These are phyloP conservation scores for Coniochaeta sp. DNA, from an alignment of 2,329 filamentous ascomycete genomes.

Conservation along the genomic window DNA sequence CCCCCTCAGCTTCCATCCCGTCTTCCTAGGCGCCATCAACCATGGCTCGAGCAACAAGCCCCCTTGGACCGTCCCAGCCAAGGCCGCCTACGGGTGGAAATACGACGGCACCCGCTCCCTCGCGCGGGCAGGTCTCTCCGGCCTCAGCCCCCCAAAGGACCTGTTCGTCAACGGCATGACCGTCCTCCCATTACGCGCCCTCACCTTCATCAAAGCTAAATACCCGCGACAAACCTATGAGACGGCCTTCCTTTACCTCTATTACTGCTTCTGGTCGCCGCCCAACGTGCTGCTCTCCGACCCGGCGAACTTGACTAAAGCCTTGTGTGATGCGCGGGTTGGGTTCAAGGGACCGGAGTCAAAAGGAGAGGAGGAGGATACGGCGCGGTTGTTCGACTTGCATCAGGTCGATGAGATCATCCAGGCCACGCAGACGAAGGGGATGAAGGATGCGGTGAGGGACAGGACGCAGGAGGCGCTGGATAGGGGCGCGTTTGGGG, in stretches of 20 bases:
- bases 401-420: constrained; percentile 51
- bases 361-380: constrained; percentile 1
- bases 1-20: constrained; percentile 55
- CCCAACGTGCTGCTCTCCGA: constrained; percentile 47
- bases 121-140: constrained; percentile 27
- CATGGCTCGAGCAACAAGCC: constrained; percentile 62
- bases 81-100: constrained; percentile 47
- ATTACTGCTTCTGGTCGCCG: constrained; percentile 55
- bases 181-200: constrained; percentile 51
- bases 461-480: constrained; percentile 54
- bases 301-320: constrained; percentile 21
- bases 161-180: constrained; percentile 37
- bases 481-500: constrained; percentile 64
- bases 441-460: constrained; percentile 36
- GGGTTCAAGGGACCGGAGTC: constrained; percentile 4
- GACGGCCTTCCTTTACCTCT: constrained; percentile 46
- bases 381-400: constrained; percentile 35
- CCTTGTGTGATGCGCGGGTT: constrained; percentile 8
- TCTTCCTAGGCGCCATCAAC: constrained; percentile 65
- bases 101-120: constrained; percentile 33
- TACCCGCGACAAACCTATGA: constrained; percentile 44
- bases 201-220: constrained; percentile 57
- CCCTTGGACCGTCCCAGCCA: constrained; percentile 64
- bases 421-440: constrained; percentile 37
- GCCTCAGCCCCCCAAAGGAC: constrained; percentile 31